Evolutionary conservation across 805 yeast species (phyloP), one percentile per base, ranked within the genome.

Genomic region (Starmerella bombicola): DNA sequence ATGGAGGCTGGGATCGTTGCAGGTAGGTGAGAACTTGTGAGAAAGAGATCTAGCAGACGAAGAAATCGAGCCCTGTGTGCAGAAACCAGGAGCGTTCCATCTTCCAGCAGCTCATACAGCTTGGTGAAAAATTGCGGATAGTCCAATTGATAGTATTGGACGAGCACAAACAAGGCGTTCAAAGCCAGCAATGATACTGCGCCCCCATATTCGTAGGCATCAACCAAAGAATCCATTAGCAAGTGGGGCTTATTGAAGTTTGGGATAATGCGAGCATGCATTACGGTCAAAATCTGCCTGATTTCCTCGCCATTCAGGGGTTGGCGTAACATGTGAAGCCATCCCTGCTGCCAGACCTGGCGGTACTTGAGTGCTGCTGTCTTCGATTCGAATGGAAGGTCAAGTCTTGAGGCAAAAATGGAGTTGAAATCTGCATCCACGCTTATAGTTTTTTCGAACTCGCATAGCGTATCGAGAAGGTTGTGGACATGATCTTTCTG

Each of bases 161-260:
- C 88, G 45, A 88, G 67, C 53, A 76, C 84, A 62, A 84, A 88
- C 38, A 88, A 65, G 9, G 95, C 93, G 59, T 85, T 88, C 52
- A 88, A 68, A 2, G 97, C 78, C 39, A 91, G 63, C 33, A 88
- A 73, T 15, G 86, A 79, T 12, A 78, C 65, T 5, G 78, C 68
- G 3, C 74, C 76, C 34, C 73, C 66, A 38, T 70, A 63, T 49
- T 80, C 69, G 56, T 84, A 86, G 3, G 93, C 78, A 46, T 82
- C 93, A 1, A 95, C 84, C 45, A 88, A 66, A 57, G 88, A 91
- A 63, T 88, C 98, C 95, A 91, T 86, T 34, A 91, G 63, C 46
- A 72, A 68, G 32, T 82, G 80, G 5, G 97, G 94, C 49, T 76
- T 77, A 33, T 72, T 69, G 69, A 84, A 71, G 55, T 70, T 72